A percentile compares a stretch with the other conserved stretches of the same genome.
These are phyloP conservation scores for Vitis rotundifolia DNA, from an alignment of 164 flowering plant species.

Conservation along the genomic window DNA sequence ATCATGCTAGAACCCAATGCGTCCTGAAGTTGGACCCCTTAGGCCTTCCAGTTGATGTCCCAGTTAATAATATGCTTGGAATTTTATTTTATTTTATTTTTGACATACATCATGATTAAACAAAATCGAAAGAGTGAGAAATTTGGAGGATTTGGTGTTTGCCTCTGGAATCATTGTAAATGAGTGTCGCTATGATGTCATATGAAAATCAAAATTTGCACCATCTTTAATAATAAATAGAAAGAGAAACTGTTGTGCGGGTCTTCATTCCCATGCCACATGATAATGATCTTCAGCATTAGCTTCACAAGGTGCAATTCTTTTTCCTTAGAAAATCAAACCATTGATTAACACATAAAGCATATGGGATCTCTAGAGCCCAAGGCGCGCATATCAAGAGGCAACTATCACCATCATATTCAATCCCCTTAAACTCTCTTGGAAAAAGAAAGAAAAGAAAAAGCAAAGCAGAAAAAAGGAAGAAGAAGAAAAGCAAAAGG, in stretches of 20 bases:
- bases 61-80: not conserved
- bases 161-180: not conserved
- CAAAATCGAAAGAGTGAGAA: not conserved
- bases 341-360: constrained; percentile 23
- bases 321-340: constrained; percentile 17
- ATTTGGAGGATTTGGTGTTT: not conserved
- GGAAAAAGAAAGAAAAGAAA: not conserved
- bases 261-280: not conserved
- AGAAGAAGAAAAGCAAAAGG: constrained; percentile 4
- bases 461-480: not conserved
- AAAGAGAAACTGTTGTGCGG: not conserved
- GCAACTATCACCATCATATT: constrained; percentile 11
- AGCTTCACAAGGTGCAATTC: constrained; percentile 11
- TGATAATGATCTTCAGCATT: not conserved
- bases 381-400: constrained; percentile 1
- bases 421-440: constrained; percentile 19
- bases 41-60: not conserved
- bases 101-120: constrained; percentile 1
- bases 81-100: not conserved
- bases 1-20: not conserved
- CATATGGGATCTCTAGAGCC: constrained; percentile 19
- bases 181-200: constrained; percentile 5
- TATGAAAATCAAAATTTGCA: not conserved
- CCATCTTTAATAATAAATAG: too few relatives aligned
- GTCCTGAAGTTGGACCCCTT: not conserved